phyloP scores from a whole-genome alignment of 108 stramenopile species.

The Epipyxis sp. region DNA sequence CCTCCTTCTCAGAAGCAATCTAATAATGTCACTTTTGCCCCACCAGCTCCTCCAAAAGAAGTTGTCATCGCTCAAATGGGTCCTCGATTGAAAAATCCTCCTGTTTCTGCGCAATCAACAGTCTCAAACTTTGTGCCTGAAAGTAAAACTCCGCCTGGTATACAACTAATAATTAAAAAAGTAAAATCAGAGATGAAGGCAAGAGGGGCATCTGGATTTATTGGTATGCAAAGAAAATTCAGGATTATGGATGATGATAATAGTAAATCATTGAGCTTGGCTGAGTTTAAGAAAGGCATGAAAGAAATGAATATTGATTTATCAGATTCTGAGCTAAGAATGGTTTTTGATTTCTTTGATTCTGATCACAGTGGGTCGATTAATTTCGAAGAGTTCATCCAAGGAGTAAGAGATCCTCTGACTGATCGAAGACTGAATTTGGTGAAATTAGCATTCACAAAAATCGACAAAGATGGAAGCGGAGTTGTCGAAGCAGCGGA shows the following conservation, averaged over 20 bases:
- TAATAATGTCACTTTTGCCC: too few relatives aligned
- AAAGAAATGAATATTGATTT: conserved; percentile 49
- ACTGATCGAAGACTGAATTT: conserved; percentile 26
- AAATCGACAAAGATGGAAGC: conserved; percentile 40
- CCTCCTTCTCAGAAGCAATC: too few relatives aligned
- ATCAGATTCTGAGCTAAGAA: conserved; percentile 53
- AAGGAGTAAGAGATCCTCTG: conserved; percentile 48
- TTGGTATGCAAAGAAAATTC: conserved; percentile 48
- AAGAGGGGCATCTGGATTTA: conserved; percentile 45
- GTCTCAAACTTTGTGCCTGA: background rate
- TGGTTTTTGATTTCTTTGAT: conserved; percentile 51
- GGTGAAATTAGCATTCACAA: conserved; percentile 36
- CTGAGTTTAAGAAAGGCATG: conserved; percentile 60
- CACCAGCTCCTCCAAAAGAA: background rate
- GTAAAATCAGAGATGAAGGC: conserved; percentile 26
- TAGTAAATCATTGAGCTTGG: conserved; percentile 37
- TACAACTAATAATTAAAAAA: background rate
- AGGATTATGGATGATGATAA: conserved; percentile 58
- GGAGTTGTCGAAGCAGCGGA: conserved; percentile 48
- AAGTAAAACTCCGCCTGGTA: background rate
- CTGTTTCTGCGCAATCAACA: background rate
- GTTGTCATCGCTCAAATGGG: background rate
- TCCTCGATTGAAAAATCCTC: background rate
- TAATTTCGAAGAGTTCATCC: conserved; percentile 48
- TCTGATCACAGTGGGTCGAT: conserved; percentile 44